These are phyloP conservation scores for Saururus chinensis DNA, from an alignment of 164 flowering plant species.

Conservation along the genomic window DNA sequence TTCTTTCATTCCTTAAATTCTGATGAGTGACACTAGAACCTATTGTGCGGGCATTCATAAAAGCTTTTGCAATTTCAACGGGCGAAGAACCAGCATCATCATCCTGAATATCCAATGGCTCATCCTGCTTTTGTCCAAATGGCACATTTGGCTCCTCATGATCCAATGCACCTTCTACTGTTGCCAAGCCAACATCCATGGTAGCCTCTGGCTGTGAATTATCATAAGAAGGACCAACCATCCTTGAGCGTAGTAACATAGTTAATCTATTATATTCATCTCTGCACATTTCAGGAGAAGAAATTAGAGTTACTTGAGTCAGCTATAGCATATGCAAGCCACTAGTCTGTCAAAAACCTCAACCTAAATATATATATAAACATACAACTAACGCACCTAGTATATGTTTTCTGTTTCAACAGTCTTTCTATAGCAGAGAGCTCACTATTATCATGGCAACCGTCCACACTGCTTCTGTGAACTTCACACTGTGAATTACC, in stretches of 20 bases:
- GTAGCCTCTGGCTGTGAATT: conserved; percentile 14
- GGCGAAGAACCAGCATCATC: conserved; percentile 72
- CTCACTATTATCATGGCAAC: conserved; percentile 15
- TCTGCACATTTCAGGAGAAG: conserved; percentile 24
- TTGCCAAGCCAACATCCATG: conserved; percentile 3
- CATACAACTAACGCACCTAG: conserved; percentile 33
- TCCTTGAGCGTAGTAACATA: conserved; percentile 51
- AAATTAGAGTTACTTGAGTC: background rate
- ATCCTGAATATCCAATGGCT: conserved; percentile 17
- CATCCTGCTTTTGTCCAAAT: conserved; percentile 18
- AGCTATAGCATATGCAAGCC: too few relatives aligned
- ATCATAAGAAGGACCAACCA: conserved; percentile 24
- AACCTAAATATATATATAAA: background rate
- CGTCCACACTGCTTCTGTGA: conserved; percentile 9
- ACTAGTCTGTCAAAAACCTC: background rate
- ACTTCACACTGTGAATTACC: conserved; percentile 13
- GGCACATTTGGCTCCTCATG: conserved; percentile 13
- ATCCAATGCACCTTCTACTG: conserved; percentile 14
- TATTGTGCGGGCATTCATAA: conserved; percentile 49
- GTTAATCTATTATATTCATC: conserved; percentile 53
- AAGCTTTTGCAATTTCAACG: conserved; percentile 83
- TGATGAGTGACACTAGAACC: conserved; percentile 26
- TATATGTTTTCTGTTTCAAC: conserved; percentile 44
- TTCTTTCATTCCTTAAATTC: conserved; percentile 26
- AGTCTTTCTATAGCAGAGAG: conserved; percentile 59